These are phyloP conservation scores for Coniferiporia weirii DNA, from an alignment of 1,284 basidiomycete genomes.

Conservation along the genomic window DNA sequence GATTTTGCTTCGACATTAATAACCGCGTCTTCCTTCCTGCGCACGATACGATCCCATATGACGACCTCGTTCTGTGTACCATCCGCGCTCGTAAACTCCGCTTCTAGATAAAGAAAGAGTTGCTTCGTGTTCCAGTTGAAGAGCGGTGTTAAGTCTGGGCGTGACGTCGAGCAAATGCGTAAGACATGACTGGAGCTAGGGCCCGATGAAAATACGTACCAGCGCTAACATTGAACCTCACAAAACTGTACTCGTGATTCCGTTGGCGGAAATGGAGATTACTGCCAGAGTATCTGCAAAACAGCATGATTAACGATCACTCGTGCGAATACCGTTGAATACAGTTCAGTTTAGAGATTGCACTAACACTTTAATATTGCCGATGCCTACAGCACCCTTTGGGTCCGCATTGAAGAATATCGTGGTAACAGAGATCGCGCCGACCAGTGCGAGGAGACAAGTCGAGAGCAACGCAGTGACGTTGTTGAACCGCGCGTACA, in stretches of 20 bases:
- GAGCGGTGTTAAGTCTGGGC: constrained; percentile 67
- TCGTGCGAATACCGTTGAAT: background rate
- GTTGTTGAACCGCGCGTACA: constrained; percentile 67
- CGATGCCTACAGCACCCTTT: constrained; percentile 51
- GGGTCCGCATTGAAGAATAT: constrained; percentile 59
- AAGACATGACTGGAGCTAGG: background rate
- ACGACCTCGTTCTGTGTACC: constrained; percentile 82
- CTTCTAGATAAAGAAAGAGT: constrained; percentile 78
- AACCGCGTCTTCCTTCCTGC: constrained; percentile 68
- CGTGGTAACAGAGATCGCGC: constrained; percentile 65
- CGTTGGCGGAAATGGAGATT: constrained; percentile 48
- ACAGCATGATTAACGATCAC: background rate
- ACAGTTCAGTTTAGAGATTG: background rate
- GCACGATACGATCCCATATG: constrained; percentile 88
- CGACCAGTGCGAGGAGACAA: constrained; percentile 75
- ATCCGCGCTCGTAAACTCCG: constrained; percentile 68
- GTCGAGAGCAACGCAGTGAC: constrained; percentile 70
- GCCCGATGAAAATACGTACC: constrained; percentile 40
- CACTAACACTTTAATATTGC: constrained; percentile 65
- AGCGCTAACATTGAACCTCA: constrained; percentile 73
- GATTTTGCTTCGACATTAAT: constrained; percentile 65
- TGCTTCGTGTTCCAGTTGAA: constrained; percentile 97
- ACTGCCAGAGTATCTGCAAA: constrained; percentile 46
- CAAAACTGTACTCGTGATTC: constrained; percentile 68
- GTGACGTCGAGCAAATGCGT: constrained; percentile 3